Base-by-base conservation (phyloP, 108 stramenopile species). In the Cyclotella baltica region DNA sequence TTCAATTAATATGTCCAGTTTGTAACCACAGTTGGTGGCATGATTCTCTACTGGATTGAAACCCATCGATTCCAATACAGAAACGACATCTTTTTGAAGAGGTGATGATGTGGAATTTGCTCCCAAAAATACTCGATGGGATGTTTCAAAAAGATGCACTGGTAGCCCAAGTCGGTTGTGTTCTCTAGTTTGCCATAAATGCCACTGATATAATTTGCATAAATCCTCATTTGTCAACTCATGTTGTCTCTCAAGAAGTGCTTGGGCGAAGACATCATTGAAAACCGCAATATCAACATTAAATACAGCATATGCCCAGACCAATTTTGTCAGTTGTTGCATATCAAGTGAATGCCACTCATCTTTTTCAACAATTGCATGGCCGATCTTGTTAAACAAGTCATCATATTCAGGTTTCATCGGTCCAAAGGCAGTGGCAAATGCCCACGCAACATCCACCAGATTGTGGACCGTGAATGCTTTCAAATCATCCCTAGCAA, bases 41-140 rank as follows among this genome's bases (percentile, higher is more conserved):
- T 62, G 37, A 10, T 74, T 62, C 37, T 74, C 73, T 35, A 28
- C 38, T 28, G 73, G 73, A 52, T 74, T 51, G 4, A 74, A 33
- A 0, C 37, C 36, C 11, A 74, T 64, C 6, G 30, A 52, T 36
- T 33, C 28, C 51, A 74, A 23, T 64, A 51, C 62, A 1, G 36
- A 1, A 0, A 51, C 47, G 0, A 74, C 73, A 52, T 64, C 73
- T 0, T 1, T 48, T 51, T 74, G 73, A 35, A 74, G 50, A 28
- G 29, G 30, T 35, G 73, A 74, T 22, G 28, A 13, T 23, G 9
- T 51, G 1, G 20, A 13, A 13, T 37, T 23, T 11, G 6, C 0
- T 1, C 0, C n/a, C 4, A 64, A 40, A 23, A 74, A 74, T 19
- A 31, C 47, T 16, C 29, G 1, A 46, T 28, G 34, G 38, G 62